A percentile compares a stretch with the other conserved stretches of the same genome.
phyloP scores from a whole-genome alignment of 139 green algal genomes.

The Trebouxia sp. region DNA sequence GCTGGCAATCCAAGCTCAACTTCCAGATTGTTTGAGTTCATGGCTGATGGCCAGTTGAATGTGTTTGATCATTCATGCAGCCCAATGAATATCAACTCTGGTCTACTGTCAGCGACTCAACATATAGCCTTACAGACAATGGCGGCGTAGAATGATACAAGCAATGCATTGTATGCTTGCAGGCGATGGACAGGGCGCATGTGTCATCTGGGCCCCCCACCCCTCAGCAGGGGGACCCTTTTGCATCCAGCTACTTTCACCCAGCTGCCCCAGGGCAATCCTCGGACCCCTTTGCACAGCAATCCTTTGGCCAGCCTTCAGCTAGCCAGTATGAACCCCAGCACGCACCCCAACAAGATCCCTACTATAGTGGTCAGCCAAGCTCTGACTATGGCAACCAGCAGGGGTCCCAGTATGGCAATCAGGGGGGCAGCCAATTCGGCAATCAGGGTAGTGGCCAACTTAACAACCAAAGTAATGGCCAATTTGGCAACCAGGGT shows the following conservation, averaged over 20 bases:
- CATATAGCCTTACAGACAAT: no score
- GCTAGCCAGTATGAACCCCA: background rate
- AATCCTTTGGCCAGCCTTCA: background rate
- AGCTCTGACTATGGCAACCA: background rate
- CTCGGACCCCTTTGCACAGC: background rate
- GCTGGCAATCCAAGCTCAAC: no score
- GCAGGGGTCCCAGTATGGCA: no score
- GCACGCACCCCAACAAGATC: background rate
- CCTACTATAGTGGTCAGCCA: background rate
- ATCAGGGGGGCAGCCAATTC: background rate
- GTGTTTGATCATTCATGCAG: no score
- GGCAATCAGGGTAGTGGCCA: background rate
- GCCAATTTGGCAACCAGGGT: background rate
- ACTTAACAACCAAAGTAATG: background rate
- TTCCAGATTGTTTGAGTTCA: no score
- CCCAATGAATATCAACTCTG: no score
- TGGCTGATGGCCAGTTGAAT: no score
- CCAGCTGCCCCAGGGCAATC: background rate
- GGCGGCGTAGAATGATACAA: no score
- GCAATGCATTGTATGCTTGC: background rate
- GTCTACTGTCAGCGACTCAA: no score
- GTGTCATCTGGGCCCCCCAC: slow-evolving; percentile 8
- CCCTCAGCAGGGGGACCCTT: background rate
- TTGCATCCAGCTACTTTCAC: slow-evolving; percentile 9
- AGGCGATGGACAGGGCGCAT: slow-evolving; percentile 1